Evolutionary conservation across 495 filamentous ascomycete species (phyloP).

Genomic region (Hyaloscypha finlandica): DNA sequence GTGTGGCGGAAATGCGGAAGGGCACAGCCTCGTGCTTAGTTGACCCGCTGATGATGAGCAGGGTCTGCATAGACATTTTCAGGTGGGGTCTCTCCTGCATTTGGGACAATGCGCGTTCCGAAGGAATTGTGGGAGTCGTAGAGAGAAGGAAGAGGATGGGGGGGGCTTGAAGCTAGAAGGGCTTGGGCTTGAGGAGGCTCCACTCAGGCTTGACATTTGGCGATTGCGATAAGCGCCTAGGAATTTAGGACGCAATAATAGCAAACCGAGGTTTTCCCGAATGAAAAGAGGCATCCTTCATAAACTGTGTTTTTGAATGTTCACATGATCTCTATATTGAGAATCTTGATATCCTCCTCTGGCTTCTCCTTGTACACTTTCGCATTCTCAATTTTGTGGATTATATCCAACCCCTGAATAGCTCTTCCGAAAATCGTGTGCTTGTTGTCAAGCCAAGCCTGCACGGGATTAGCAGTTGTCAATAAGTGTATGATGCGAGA

Average conservation of each 20-base stretch:
- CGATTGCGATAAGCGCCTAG: background rate
- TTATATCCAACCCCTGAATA: conserved; percentile 87
- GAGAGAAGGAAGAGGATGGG: background rate
- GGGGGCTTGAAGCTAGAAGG: background rate
- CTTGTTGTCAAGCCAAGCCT: conserved; percentile 93
- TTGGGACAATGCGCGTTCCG: background rate
- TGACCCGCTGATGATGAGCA: conserved; percentile 1
- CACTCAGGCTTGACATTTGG: background rate
- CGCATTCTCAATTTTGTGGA: conserved; percentile 93
- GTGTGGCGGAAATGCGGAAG: background rate
- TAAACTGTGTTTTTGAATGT: conserved; percentile 8
- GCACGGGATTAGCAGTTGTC: background rate
- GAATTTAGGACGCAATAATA: background rate
- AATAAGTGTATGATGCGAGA: background rate
- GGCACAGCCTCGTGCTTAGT: conserved; percentile 10
- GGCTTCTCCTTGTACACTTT: conserved; percentile 95
- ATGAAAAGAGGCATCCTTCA: conserved; percentile 3
- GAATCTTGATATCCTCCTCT: conserved; percentile 94
- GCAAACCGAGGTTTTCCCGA: too few species aligned
- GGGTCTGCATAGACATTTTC: conserved; percentile 7
- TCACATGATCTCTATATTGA: conserved; percentile 71
- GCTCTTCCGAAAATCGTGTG: conserved; percentile 95
- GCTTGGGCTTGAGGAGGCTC: background rate
- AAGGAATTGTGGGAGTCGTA: background rate
- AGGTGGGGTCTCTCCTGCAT: background rate